Evolutionary conservation across 257 asterid species (phyloP).

Genomic region (Linderniella brevidens): DNA sequence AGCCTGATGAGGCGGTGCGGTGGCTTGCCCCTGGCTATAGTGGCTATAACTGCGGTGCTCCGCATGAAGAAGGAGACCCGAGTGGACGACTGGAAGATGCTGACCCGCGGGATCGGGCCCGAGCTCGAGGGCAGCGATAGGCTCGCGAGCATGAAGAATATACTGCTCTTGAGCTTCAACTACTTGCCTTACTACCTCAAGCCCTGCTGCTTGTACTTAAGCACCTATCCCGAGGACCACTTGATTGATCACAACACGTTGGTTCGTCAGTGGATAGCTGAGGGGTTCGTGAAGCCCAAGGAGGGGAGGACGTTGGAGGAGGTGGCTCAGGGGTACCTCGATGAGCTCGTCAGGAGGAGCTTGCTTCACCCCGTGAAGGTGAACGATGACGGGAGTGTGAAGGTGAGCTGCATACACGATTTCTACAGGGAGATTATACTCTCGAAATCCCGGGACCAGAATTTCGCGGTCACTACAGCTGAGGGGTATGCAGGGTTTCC

Average conservation of each 20-base stretch:
- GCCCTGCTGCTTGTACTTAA: constrained; percentile 17
- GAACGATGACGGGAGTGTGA: constrained; percentile 19
- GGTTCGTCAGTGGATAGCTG: constrained; percentile 19
- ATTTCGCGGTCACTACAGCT: constrained; percentile 8
- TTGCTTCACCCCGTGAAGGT: constrained; percentile 14
- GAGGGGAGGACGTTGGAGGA: constrained; percentile 18
- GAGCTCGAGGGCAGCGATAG: constrained; percentile 20
- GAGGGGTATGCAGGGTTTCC: constrained; percentile 11
- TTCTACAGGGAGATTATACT: constrained; percentile 18
- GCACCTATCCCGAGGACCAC: constrained; percentile 24
- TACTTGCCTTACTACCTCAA: constrained; percentile 24
- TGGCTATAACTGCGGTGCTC: constrained; percentile 14
- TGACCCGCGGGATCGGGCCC: constrained; percentile 17
- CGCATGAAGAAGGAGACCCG: constrained; percentile 11
- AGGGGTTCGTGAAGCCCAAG: constrained; percentile 18
- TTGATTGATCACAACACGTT: constrained; percentile 11
- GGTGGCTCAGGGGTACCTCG: constrained; percentile 26
- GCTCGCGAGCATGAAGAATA: constrained; percentile 15
- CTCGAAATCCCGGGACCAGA: constrained; percentile 16
- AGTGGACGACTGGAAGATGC: constrained; percentile 17
- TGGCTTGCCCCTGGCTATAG: constrained; percentile 22
- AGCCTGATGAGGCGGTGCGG: constrained; percentile 15
- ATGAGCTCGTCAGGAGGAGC: constrained; percentile 26
- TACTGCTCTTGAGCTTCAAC: constrained; percentile 18
- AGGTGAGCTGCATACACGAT: constrained; percentile 17